Base-by-base conservation (phyloP, 1,284 basidiomycete genomes). In the Cutaneotrichosporon sp. region DNA sequence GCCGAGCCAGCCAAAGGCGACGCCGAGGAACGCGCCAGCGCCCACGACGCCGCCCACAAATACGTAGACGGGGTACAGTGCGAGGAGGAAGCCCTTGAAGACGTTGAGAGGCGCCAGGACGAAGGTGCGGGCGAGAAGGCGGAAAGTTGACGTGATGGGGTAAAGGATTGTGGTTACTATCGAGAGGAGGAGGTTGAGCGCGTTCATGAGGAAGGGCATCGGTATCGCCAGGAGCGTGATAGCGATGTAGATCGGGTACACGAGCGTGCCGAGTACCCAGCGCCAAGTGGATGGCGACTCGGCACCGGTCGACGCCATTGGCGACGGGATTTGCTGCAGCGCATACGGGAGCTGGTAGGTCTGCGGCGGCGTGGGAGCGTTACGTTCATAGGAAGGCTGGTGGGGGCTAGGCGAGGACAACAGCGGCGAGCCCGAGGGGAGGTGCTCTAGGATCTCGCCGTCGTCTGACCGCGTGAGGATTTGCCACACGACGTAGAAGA, bases 391-490 rank as follows among this genome's bases (percentile, higher is more conserved):
- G 20, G 20, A 38, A 4, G 38, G 14, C 14, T 22, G 22, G 20
- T 41, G 38, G 14, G 17, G 2, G n/a, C n/a, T n/a, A 14, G 52
- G 42, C 9, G 29, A 31, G 14, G 29, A 31, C n/a, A 52, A 52
- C 8, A 63, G 54, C 12, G 62, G 60, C 10, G 61, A 62, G 5
- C 55, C 38, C 0, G 59, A 46, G 1, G 64, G 58, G 2, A 67
- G 59, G 46, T 69, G 70, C 17, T 31, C 42, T 27, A 73, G 63
- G 44, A 69, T 65, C 54, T 73, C 71, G 31, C 51, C 29, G n/a
- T 71, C 70, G 51, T 70, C 67, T 14, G 66, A 63, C 16, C 71
- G 64, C 12, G 71, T 71, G 11, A 73, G 62, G 47, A 73, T 68
- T 46, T 72, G 70, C 61, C 65, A 71, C 38, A 72, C 62, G 22